Evolutionary conservation across 2,329 filamentous ascomycete species (phyloP), one percentile per base, ranked within the genome.

Genomic region (Emergomyces africanus): DNA sequence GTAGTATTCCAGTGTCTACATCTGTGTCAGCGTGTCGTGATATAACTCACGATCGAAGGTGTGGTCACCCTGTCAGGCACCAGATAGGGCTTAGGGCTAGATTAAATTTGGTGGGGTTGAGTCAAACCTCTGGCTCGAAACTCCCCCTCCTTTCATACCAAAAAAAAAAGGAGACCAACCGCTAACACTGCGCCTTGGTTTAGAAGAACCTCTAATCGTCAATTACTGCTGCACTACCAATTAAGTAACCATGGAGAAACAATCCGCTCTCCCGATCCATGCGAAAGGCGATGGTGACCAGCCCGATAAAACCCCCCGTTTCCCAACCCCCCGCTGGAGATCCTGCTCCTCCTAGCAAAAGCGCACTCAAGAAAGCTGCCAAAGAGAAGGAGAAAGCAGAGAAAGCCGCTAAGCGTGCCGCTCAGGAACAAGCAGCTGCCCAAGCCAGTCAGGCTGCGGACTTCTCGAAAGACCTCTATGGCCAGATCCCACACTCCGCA

Each of bases 351-450:
- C 78, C 81, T 48, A 89, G 86, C 62, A 91, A 95, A 77, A 91
- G 86, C 74, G 89, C 85, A 18, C 77, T 87, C 64, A 95, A 95
- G 78, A 95, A 95, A 78, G 85, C 88, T 51, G 87, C 88, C 67
- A 95, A 95, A 77, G 89, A 91, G 33, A 90, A 90, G 77, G 91
- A 92, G 72, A 91, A 95, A 75, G 88, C 87, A 14, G 81, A 84
- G 70, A 95, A 95, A 75, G 87, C 87, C 50, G 80, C 68, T 71
- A 82, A 71, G 76, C 84, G 73, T 57, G 87, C 85, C n/a, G 87
- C 89, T 66, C 85, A 87, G 69, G 87, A 88, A 69, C 87, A 87
- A 62, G 83, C 83, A 49, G 82, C 83, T 61, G 84, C 85, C 62
- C 85, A 83, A 39, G 81, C 83, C 39, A 81, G 80, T 53, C 82